phyloP scores from a whole-genome alignment of 371 early-diverging fungal species.

The Batkoa obscura region DNA sequence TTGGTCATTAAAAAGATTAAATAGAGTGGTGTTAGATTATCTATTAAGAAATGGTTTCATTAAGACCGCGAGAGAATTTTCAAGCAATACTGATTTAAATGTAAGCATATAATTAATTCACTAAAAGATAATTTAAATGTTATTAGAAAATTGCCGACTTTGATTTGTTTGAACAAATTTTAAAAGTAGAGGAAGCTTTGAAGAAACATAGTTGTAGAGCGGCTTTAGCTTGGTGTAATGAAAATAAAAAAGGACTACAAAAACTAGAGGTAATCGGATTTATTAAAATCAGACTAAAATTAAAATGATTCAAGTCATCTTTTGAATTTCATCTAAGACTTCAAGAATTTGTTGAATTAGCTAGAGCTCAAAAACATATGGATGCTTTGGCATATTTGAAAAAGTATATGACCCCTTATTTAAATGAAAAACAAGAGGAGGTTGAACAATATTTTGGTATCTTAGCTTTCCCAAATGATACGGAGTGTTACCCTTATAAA shows the following conservation, averaged over 20 bases:
- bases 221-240: constrained; percentile 80
- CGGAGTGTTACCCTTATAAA: constrained; percentile 57
- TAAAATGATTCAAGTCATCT: constrained; percentile 35
- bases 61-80: constrained; percentile 50
- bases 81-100: constrained; percentile 35
- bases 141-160: constrained; percentile 69
- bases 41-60: constrained; percentile 67
- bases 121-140: background rate
- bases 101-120: constrained; percentile 16
- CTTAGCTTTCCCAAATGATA: constrained; percentile 55
- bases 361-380: constrained; percentile 27
- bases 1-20: constrained; percentile 67
- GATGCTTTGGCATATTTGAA: constrained; percentile 72
- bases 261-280: constrained; percentile 38
- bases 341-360: constrained; percentile 84
- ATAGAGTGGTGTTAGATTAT: constrained; percentile 81
- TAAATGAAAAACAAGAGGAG: constrained; percentile 32
- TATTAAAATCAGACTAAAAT: background rate
- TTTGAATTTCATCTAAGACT: constrained; percentile 83
- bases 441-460: constrained; percentile 74
- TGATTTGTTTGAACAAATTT: constrained; percentile 63
- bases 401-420: constrained; percentile 53
- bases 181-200: constrained; percentile 58
- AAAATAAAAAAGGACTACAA: constrained; percentile 64
- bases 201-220: constrained; percentile 54